Evolutionary conservation across 2,329 filamentous ascomycete species (phyloP).

Genomic region (Trichoderma polysporum): DNA sequence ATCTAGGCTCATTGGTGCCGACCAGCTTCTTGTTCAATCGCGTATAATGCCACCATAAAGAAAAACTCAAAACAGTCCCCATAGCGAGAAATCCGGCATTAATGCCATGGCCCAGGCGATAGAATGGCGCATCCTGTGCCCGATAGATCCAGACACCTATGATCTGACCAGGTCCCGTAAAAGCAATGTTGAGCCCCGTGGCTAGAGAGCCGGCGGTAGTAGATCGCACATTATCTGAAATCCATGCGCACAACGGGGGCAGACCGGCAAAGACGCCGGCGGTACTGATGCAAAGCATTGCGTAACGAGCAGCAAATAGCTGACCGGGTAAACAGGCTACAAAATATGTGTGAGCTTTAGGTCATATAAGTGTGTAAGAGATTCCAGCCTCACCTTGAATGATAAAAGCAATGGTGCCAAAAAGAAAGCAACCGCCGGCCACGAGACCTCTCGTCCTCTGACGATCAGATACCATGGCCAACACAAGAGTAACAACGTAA

Average conservation of each 20-base stretch:
- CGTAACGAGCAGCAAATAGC: background rate
- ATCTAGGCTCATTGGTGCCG: conserved; percentile 1
- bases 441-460: background rate
- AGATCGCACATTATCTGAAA: conserved; percentile 1
- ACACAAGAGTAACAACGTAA: background rate
- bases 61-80: background rate
- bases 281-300: conserved; percentile 7
- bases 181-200: conserved; percentile 1
- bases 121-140: background rate
- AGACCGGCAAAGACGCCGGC: conserved; percentile 5
- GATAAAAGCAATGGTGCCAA: conserved; percentile 10
- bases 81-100: background rate
- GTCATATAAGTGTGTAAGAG: accelerated
- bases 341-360: background rate
- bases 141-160: conserved; percentile 9
- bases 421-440: background rate
- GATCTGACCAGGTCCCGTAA: background rate
- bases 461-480: background rate
- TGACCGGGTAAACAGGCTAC: background rate
- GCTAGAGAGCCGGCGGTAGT: background rate
- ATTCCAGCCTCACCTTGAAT: background rate
- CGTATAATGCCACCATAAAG: conserved; percentile 1
- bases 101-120: background rate
- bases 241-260: background rate
- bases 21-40: background rate